Evolutionary conservation across 257 asterid genomes (phyloP).

Genomic region (Capsicum pubescens): DNA sequence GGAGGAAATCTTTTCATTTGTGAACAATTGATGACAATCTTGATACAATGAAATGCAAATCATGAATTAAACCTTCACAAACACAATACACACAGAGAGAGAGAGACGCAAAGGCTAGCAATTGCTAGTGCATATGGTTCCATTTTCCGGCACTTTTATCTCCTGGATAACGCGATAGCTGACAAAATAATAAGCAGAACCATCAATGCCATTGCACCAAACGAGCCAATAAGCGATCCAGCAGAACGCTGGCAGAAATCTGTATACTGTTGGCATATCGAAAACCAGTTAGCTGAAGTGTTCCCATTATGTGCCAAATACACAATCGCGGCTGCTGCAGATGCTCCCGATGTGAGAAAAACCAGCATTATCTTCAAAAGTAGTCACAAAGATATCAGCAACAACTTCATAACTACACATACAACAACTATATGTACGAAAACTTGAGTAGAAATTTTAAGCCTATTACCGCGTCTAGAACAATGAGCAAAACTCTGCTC

Average conservation of each 20-base stretch:
- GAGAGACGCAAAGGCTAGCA: slow-evolving; percentile 22
- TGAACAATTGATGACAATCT: background rate
- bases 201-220: slow-evolving; percentile 50
- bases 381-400: background rate
- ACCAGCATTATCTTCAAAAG: slow-evolving; percentile 60
- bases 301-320: slow-evolving; percentile 82
- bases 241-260: slow-evolving; percentile 67
- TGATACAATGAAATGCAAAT: background rate
- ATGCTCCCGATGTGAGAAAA: slow-evolving; percentile 65
- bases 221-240: slow-evolving; percentile 76
- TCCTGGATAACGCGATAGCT: slow-evolving; percentile 54
- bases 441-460: background rate
- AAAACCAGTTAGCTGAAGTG: slow-evolving; percentile 74
- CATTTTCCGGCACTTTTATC: background rate
- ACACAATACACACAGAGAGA: slow-evolving; percentile 16
- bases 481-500: slow-evolving; percentile 57
- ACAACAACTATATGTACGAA: background rate
- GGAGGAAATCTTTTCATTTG: background rate
- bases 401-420: background rate
- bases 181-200: slow-evolving; percentile 58
- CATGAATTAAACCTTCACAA: background rate
- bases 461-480: slow-evolving; percentile 59
- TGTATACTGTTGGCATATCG: slow-evolving; percentile 66
- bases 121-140: background rate
- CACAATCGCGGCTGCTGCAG: slow-evolving; percentile 79